Evolutionary conservation across 2,329 filamentous ascomycete genomes (phyloP), one percentile per base, ranked within the genome.

Genomic region (Penicillium olsonii): DNA sequence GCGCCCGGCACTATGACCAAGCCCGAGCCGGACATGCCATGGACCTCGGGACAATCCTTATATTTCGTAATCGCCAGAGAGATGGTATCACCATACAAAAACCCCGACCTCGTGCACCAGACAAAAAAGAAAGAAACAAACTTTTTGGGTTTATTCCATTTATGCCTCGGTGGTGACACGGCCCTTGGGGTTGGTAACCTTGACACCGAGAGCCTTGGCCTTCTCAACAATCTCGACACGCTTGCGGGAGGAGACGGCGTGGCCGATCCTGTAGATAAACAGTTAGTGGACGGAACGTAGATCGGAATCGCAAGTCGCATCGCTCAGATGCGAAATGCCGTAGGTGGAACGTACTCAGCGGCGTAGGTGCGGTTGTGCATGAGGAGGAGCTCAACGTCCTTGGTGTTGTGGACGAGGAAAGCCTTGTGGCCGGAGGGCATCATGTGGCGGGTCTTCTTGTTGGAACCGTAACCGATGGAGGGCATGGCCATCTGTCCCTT

Each of bases 331-430:
- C n/a, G 19, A 24, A 22, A 3, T 37, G 34, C 34, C 34, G 5
- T 20, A 42, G 14, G 26, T 11, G 48, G 24, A 26, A 84, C 90
- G 69, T 91, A 96, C 92, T 99, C 94, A 75, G 94, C 94, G 75
- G 94, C 94, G 81, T 90, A 96, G 78, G 91, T 95, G 77, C 88
- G 87, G 90, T 97, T 97, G 88, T 99, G 94, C 94, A 99, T 99
- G 70, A 99, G 84, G 72, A 99, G 87, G 60, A 99, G 88, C 79
- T 99, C 92, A 72, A 99, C 87, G 69, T 99, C 94, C 76, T 87
- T 84, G 78, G 84, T 78, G 85, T 99, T 99, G 87, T 87, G 90
- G 81, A 99, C 94, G 74, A 97, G 86, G 88, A 99, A 99, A 64
- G 92, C 90, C 87, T 96, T 97, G 88, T 97, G 92, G 81, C 94